Conservation (phyloP, 805 yeast genomes). For the Kregervanrija delftensis region DNA sequence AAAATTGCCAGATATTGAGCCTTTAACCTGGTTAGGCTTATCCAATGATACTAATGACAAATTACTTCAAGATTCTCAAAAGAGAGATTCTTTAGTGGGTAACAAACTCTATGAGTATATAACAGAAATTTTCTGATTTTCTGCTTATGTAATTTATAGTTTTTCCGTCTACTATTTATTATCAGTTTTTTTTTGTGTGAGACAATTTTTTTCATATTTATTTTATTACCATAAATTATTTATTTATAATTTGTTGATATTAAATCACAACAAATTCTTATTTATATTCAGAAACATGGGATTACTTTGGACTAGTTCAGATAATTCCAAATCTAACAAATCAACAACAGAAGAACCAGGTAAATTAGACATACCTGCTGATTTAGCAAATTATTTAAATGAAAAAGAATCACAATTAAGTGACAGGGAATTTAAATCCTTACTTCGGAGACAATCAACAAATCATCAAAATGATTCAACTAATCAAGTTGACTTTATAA, state of each 20-base stretch:
- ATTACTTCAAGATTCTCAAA: conserved; percentile 1
- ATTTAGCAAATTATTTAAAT: conserved; percentile 20
- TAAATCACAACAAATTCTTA: not conserved
- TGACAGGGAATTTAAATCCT: conserved; percentile 26
- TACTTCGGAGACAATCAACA: conserved; percentile 11
- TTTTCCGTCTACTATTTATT: no score
- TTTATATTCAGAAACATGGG: conserved; percentile 11
- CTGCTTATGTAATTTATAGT: no score
- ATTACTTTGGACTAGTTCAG: conserved; percentile 8
- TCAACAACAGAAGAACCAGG: not conserved
- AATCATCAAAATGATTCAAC: not conserved
- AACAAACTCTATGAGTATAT: no score
- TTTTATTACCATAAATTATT: no score
- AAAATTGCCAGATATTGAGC: conserved; percentile 44
- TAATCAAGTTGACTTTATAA: no score
- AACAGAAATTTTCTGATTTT: no score
- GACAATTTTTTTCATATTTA: no score
- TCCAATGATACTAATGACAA: conserved; percentile 8
- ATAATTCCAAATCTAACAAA: not conserved
- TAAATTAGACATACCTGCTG: conserved; percentile 15
- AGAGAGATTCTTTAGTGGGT: no score
- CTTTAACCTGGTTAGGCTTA: conserved; percentile 25
- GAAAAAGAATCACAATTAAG: conserved; percentile 21
- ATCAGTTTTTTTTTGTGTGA: no score
- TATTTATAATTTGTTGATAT: no score